Evolutionary conservation across 2,329 filamentous ascomycete genomes (phyloP).

Genomic region (Pestalotiopsis sp.): DNA sequence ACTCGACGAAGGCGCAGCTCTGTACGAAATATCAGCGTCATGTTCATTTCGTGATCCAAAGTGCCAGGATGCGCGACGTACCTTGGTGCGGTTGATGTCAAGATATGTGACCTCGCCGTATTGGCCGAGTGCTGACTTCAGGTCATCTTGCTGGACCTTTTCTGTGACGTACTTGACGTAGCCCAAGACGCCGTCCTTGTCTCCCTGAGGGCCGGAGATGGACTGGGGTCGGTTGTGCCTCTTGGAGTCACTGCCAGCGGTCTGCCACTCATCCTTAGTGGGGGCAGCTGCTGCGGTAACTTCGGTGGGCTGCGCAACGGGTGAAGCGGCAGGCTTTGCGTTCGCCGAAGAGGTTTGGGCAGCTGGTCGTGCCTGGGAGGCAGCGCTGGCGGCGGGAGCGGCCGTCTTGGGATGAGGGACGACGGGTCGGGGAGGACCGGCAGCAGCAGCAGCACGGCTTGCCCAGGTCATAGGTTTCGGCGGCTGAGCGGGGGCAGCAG

Average conservation of each 20-base stretch:
- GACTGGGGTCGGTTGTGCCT: constrained; percentile 76
- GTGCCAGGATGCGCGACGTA: constrained; percentile 39
- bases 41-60: not conserved
- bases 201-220: constrained; percentile 55
- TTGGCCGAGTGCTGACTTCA: constrained; percentile 69
- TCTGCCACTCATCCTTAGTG: constrained; percentile 81
- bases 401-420: constrained; percentile 59
- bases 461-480: constrained; percentile 75
- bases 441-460: constrained; percentile 62
- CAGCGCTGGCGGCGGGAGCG: constrained; percentile 51
- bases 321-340: constrained; percentile 45
- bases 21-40: constrained; percentile 38
- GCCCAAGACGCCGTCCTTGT: constrained; percentile 76
- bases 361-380: constrained; percentile 55
- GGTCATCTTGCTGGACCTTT: constrained; percentile 73
- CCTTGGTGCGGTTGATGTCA: constrained; percentile 82
- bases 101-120: constrained; percentile 74
- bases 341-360: constrained; percentile 43
- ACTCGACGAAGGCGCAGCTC: constrained; percentile 98
- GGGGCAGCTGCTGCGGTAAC: constrained; percentile 40
- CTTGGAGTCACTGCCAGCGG: constrained; percentile 80
- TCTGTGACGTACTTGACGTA: constrained; percentile 97
- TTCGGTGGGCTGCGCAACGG: constrained; percentile 31
- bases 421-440: constrained; percentile 56
- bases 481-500: constrained; percentile 40